Conservation (phyloP, 441 rosid genomes). For the Francoa sonchifolia region DNA sequence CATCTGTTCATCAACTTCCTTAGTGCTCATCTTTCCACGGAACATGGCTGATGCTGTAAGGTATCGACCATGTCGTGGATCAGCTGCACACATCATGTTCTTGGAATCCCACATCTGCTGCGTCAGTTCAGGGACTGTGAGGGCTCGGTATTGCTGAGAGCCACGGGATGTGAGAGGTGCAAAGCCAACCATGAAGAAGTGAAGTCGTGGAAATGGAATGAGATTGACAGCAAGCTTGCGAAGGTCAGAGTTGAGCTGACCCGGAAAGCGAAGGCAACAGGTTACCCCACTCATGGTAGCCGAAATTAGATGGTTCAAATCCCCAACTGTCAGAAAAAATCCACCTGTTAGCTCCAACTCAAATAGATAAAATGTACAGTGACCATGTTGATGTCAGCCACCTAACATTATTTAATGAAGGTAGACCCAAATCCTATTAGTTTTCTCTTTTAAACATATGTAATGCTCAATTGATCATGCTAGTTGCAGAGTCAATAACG, state of each 20-base stretch:
- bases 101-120: no score
- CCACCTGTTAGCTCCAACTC: slow-evolving; percentile 2
- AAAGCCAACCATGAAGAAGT: slow-evolving; percentile 52
- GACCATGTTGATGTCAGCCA: background rate
- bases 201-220: slow-evolving; percentile 43
- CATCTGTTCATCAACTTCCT: no score
- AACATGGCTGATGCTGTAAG: slow-evolving; percentile 41
- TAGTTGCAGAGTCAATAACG: no score
- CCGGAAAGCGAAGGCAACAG: slow-evolving; percentile 52
- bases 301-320: slow-evolving; percentile 44
- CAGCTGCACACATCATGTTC: no score
- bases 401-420: background rate
- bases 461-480: no score
- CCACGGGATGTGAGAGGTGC: slow-evolving; percentile 46
- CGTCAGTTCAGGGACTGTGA: no score
- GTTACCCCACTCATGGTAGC: slow-evolving; percentile 53
- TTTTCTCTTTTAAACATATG: no score
- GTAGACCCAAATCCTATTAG: no score
- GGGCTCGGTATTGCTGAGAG: slow-evolving; percentile 45
- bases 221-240: slow-evolving; percentile 49
- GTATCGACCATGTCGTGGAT: slow-evolving; percentile 48
- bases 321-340: slow-evolving; percentile 29
- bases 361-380: background rate
- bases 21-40: slow-evolving; percentile 38
- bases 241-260: slow-evolving; percentile 45